Evolutionary conservation across 164 flowering plant species (phyloP), one percentile per base, ranked within the genome.

Genomic region (Brasenia schreberi): DNA sequence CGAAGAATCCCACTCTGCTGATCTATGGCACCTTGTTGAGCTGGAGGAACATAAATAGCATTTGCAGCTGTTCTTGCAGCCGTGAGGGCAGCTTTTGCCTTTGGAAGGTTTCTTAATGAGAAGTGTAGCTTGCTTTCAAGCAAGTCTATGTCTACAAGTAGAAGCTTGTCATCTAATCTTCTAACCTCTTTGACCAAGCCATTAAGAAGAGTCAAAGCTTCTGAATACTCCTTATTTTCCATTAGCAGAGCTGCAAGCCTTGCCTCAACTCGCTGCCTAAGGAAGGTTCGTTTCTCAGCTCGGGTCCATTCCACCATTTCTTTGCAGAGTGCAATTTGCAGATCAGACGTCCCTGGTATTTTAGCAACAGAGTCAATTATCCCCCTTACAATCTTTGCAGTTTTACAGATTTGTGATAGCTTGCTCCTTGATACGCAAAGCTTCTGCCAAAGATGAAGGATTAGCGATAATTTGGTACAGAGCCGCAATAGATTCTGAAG

Each of bases 41-140:
- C 84, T 65, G 85, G 85, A 39, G 86, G 89, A 18, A 81, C 87
- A 74, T 85, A 83, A 1, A 85, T 83, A 11, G 86, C 82, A 77
- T 84, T 84, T 12, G 87, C 85, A 43, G 86, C 85, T 14, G 85
- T 83, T 70, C 87, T 78, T 23, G 89, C 89, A 5, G 86, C 89
- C 3, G 86, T 84, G 39, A 84, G 78, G 64, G 85, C 80, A 62
- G 88, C 83, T 68, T 82, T 84, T 11, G 88, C 88, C 73, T 84
- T 84, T 2, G 86, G 90, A 11, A 82, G 82, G 68, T 85, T 84
- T 65, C 82, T 78, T 49, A 85, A 58, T 11, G 85, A 81, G 71
- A 85, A 85, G 61, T 85, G 89, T 42, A 85, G 90, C 76, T 84
- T 82, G 56, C 87, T 80, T 70, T 84, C 87, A 65, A 82, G 69